Evolutionary conservation across 129 eudicot genomes (phyloP).

Genomic region (Helianthus tuberosus): DNA sequence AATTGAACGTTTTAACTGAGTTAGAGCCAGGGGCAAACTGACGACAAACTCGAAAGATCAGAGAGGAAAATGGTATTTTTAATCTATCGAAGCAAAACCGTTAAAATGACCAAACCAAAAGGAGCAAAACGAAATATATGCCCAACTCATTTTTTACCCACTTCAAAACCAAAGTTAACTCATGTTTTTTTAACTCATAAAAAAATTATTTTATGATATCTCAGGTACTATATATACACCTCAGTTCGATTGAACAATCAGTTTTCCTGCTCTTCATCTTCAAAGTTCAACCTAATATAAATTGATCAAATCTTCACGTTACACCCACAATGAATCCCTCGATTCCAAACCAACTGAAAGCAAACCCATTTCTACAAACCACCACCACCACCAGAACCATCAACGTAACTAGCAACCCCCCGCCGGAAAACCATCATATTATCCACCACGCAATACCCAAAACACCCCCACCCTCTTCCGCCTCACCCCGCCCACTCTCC

Average conservation of each 20-base stretch:
- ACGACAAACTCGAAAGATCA: too few species aligned
- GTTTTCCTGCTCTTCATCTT: too few species aligned
- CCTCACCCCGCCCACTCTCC: slow-evolving; percentile 50
- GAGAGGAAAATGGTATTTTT: too few species aligned
- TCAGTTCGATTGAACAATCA: neutral
- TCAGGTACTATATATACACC: neutral
- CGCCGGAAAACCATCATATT: slow-evolving; percentile 11
- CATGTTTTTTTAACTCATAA: too few species aligned
- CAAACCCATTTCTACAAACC: neutral
- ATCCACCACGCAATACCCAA: slow-evolving; percentile 24
- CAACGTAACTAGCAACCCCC: slow-evolving; percentile 25
- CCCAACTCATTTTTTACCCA: too few species aligned
- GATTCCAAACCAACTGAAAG: neutral
- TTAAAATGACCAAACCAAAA: too few species aligned
- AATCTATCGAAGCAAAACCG: too few species aligned
- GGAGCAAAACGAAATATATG: too few species aligned
- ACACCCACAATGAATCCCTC: slow-evolving; percentile 32
- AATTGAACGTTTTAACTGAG: too few species aligned
- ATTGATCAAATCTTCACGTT: slow-evolving; percentile 9
- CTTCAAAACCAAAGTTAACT: too few species aligned
- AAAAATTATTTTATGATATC: neutral
- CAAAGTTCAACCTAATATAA: neutral
- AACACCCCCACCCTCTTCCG: slow-evolving; percentile 17
- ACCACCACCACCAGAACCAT: slow-evolving; percentile 4
- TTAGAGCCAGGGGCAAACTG: too few species aligned